phyloP scores from a whole-genome alignment of 2,329 filamentous ascomycete species.

The Cladophialophora carrionii region DNA sequence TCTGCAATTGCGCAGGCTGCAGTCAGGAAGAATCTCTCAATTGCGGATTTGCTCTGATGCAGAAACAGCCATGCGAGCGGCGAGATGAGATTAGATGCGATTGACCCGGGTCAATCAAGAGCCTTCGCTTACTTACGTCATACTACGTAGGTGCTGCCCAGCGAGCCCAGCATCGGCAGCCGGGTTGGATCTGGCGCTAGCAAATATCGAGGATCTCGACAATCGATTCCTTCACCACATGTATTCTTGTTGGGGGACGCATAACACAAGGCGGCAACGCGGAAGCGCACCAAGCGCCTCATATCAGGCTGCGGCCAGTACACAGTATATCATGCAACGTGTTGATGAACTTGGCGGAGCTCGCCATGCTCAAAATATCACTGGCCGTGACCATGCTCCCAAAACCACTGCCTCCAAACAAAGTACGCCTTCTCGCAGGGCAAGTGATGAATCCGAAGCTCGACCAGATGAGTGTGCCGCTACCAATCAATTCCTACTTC shows the following conservation, averaged over 20 bases:
- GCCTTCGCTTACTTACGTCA: neutral
- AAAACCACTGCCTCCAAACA: neutral
- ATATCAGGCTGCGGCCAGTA: no score
- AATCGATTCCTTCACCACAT: neutral
- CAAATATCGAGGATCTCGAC: neutral
- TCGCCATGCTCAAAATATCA: neutral
- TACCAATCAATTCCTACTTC: neutral
- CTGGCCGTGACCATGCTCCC: neutral
- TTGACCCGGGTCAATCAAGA: neutral
- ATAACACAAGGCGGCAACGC: neutral
- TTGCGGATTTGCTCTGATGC: neutral
- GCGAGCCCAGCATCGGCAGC: no score
- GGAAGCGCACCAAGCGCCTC: neutral
- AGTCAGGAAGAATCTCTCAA: neutral
- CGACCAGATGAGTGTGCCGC: neutral
- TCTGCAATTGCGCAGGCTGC: neutral
- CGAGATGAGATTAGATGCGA: neutral
- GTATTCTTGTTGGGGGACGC: neutral
- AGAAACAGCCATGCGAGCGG: neutral
- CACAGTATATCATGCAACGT: neutral
- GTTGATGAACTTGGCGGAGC: neutral
- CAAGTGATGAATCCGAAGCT: neutral
- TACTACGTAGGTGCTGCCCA: no score
- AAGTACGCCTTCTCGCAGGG: neutral
- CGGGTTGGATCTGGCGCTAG: neutral